Conservation (phyloP, 2,329 filamentous ascomycete species). For the Huntiella savannae region DNA sequence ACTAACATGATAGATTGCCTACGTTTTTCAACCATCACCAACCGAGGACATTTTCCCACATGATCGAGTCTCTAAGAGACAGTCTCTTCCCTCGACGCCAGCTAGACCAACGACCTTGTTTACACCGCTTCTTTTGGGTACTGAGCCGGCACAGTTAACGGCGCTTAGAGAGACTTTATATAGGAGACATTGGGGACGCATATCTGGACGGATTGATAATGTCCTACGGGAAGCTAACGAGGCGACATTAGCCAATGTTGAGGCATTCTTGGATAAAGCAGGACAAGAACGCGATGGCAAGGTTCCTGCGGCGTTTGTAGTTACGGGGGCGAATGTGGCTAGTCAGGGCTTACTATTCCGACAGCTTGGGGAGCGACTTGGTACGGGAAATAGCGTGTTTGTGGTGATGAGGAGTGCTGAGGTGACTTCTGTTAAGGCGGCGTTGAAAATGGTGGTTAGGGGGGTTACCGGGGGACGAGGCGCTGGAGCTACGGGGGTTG, state of each 20-base stretch:
- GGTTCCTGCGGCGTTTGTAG: conserved; percentile 51
- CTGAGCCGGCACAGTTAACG: conserved; percentile 30
- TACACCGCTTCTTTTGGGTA: conserved; percentile 33
- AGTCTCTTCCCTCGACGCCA: background rate
- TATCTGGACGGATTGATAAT: conserved; percentile 42
- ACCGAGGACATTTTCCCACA: conserved; percentile 16
- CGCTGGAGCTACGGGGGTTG: conserved; percentile 11
- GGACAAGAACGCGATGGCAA: background rate
- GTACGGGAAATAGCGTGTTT: conserved; percentile 32
- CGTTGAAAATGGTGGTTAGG: conserved; percentile 52
- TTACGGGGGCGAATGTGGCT: conserved; percentile 61
- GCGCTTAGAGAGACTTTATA: conserved; percentile 39
- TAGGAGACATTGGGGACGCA: conserved; percentile 41
- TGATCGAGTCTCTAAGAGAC: conserved; percentile 34
- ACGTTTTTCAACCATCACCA: conserved; percentile 37
- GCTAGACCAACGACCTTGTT: conserved; percentile 20
- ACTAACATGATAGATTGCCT: conserved; percentile 30
- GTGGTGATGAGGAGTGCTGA: conserved; percentile 51
- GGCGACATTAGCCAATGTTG: conserved; percentile 38
- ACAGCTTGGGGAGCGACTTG: conserved; percentile 41
- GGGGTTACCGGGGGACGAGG: conserved; percentile 30
- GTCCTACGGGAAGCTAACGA: conserved; percentile 42
- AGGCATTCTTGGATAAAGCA: conserved; percentile 28
- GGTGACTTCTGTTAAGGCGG: conserved; percentile 52
- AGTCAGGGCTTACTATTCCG: conserved; percentile 57